Conservation (phyloP, 129 eudicot species). For the Logfia minima region DNA sequence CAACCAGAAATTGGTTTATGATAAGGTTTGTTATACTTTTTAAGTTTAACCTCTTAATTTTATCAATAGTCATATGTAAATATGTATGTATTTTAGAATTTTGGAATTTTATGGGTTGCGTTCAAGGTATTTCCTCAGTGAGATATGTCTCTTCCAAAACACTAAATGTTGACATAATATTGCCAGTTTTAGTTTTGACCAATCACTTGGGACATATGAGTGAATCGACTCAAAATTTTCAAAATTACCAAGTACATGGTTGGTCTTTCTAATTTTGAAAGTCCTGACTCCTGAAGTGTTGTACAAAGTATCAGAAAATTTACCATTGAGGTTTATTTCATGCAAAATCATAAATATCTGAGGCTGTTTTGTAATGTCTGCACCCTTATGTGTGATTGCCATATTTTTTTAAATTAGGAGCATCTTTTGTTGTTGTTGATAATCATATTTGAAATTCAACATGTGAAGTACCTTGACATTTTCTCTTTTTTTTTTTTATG, state of each 20-base stretch:
- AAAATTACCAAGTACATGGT: neutral
- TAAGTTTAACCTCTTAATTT: neutral
- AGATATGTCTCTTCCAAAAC: neutral
- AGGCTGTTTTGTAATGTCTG: neutral
- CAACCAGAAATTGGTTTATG: constrained; percentile 57
- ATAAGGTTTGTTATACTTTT: constrained; percentile 45
- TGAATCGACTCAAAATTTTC: neutral
- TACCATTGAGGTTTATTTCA: neutral
- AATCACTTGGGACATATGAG: neutral
- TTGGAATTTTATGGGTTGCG: neutral
- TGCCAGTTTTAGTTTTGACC: neutral
- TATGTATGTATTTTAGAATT: neutral
- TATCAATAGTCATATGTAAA: neutral
- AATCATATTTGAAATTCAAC: neutral
- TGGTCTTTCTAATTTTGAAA: neutral
- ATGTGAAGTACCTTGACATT: neutral
- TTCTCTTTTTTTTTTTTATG: neutral
- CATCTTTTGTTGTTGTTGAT: neutral
- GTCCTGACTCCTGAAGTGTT: neutral
- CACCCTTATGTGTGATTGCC: neutral
- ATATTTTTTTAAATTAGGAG: neutral
- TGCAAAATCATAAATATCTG: neutral
- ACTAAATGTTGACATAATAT: neutral
- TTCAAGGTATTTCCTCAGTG: neutral
- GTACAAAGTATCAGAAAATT: neutral